Base-by-base conservation (phyloP, 2,329 filamentous ascomycete species). In the Sodiomyces alkalinus region DNA sequence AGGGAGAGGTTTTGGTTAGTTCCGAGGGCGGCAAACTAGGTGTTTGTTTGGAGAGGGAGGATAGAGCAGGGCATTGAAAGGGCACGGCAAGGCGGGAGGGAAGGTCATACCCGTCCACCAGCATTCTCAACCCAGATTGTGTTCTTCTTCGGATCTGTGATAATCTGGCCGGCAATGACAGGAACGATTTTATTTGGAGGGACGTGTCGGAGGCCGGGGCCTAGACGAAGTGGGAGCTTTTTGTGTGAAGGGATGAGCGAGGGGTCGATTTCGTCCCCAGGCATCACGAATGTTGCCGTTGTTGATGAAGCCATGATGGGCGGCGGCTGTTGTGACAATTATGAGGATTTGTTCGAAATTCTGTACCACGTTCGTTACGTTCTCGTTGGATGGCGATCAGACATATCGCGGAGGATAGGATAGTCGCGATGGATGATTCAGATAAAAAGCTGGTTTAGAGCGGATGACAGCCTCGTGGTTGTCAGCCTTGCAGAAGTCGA, bases 151-250 rank as follows among this genome's bases (percentile, higher is more conserved):
- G 54, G 58, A 50, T 87, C 77, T 34, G 68, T 68, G 34, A 72
- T 63, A 32, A 86, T 62, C 43, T 73, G 65, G 41, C 74, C 75
- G 30, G 72, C 68, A 37, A 80, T 64, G 31, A 74, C 74, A 37
- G 79, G 62, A 37, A 75, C 63, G 41, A 90, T 73, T 21, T 72
- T 73, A 40, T 68, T 69, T n/a, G 80, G 78, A 23, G 81, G 80
- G 34, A 83, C 73, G 51, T 92, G 75, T 35, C 79, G 78, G 32
- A 94, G 64, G 31, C 86, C 86, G 11, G 83, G 80, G 17, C 86
- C 86, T 16, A 94, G 66, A 31, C 80, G 81, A 37, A 93, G 62
- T 21, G 82, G 71, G 36, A 71, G 61, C 41, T 75, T 81, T 26
- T 66, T 63, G 36, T 77, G 65, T 17, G 68, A 68, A 3, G 82